Percentiles rank a stretch among this genome's conserved stretches.
Evolutionary conservation across 345 rosid species (phyloP).

Genomic region (Populus simonii): DNA sequence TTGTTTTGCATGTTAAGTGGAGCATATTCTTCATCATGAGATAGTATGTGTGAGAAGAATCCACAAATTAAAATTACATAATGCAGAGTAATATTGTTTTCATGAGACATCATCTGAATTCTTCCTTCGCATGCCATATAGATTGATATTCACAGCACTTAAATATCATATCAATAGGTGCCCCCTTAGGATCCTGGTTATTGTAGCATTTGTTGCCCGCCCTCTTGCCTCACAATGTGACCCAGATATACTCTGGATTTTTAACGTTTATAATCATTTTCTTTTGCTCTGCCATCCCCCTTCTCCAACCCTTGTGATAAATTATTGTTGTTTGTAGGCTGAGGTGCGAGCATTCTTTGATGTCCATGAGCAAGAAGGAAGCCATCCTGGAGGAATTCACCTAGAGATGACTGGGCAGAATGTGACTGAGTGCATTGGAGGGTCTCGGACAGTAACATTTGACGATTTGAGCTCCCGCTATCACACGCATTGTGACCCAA

Average conservation of each 20-base stretch:
- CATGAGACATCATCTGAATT: too few species aligned
- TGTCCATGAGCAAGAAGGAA: slow-evolving; percentile 32
- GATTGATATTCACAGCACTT: neutral
- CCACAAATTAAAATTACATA: neutral
- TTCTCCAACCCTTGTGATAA: neutral
- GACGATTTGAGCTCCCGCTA: slow-evolving; percentile 30
- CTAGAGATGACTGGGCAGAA: slow-evolving; percentile 32
- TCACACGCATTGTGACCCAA: slow-evolving; percentile 30
- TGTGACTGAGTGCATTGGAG: slow-evolving; percentile 33
- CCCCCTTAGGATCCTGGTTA: neutral
- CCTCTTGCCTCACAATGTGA: neutral
- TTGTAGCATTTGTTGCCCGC: neutral
- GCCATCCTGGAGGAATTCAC: slow-evolving; percentile 32
- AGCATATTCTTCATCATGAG: neutral
- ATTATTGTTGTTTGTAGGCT: slow-evolving; percentile 12
- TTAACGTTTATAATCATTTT: neutral
- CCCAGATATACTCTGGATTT: neutral
- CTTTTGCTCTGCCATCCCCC: neutral
- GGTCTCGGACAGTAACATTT: slow-evolving; percentile 22
- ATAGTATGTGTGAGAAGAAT: neutral
- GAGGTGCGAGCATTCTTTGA: slow-evolving; percentile 31
- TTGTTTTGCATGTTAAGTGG: neutral
- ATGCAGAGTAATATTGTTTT: neutral
- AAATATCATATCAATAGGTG: neutral
- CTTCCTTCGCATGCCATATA: neutral